Base-by-base conservation (phyloP, 2,329 filamentous ascomycete genomes). In the Fusarium newnesense region DNA sequence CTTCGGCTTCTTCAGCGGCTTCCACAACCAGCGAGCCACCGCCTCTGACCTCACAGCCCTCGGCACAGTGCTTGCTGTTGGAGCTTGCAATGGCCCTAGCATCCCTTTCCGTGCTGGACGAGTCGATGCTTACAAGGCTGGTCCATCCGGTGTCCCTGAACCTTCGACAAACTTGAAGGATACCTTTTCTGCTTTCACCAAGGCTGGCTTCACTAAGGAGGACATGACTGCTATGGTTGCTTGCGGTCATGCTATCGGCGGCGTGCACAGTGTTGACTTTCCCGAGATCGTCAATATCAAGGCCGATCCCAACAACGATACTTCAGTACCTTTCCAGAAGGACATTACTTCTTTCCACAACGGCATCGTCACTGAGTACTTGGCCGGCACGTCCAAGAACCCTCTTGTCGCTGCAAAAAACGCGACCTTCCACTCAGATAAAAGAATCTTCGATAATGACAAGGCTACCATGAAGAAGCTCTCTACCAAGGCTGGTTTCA, bases 211-310 rank as follows among this genome's bases (percentile, higher is more conserved):
- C 49, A 75, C 75, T 21, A 76, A 77, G 6, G 72, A 73, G 26
- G 81, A 83, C 2, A 83, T 83, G 81, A 82, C 81, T 9, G 68
- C 79, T 2, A 68, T 83, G 66, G 80, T 82, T 18, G 81, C 81
- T 1, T 83, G 81, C 37, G 81, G 81, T 0, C 81, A 83, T 52
- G 79, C 79, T 0, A 64, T 83, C 1, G 81, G 81, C 3, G 85
- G 86, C 18, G 85, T 87, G 2, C 85, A 88, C 74, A 80, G 81
- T 28, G 78, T 72, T 5, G 79, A 84, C 53, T 85, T 84, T 60
- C 83, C 82, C 0, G 78, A 84, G 19, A 85, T 89, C 40, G 64
- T 67, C 6, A 47, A 43, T 0, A 58, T 65, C 11, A 40, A 65
- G 19, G 32, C 52, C 1, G 43, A 69, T 12, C 57, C 60, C 8